Evolutionary conservation across 805 yeast species (phyloP).

Genomic region (Hanseniaspora mollemarum): DNA sequence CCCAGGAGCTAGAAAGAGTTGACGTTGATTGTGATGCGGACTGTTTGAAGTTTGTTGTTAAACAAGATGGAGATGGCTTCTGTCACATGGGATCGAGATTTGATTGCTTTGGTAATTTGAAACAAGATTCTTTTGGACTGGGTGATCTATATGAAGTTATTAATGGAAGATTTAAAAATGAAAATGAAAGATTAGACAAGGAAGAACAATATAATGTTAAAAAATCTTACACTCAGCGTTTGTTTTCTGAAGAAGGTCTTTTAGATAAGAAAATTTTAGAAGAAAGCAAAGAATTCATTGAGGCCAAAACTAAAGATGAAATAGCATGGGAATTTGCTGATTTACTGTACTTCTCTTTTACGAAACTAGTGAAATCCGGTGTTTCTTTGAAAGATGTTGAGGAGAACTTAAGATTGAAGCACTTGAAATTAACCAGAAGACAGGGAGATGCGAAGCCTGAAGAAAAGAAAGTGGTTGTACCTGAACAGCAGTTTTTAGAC

Average conservation of each 20-base stretch:
- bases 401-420: slow-evolving; percentile 68
- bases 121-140: slow-evolving; percentile 42
- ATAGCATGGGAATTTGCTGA: slow-evolving; percentile 98
- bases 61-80: slow-evolving; percentile 78
- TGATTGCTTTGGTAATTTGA: slow-evolving; percentile 68
- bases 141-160: slow-evolving; percentile 54
- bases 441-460: slow-evolving; percentile 91
- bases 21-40: slow-evolving; percentile 87
- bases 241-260: slow-evolving; percentile 65
- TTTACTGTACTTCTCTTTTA: slow-evolving; percentile 61
- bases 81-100: slow-evolving; percentile 69
- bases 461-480: slow-evolving; percentile 21
- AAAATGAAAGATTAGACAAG: slow-evolving; percentile 33
- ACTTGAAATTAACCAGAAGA: slow-evolving; percentile 78
- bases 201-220: slow-evolving; percentile 33
- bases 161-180: slow-evolving; percentile 58
- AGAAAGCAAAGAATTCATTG: slow-evolving; percentile 91
- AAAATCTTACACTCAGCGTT: slow-evolving; percentile 74
- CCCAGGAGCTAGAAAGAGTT: slow-evolving; percentile 59
- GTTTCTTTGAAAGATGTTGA: slow-evolving; percentile 75
- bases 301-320: slow-evolving; percentile 57
- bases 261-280: slow-evolving; percentile 82
- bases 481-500: slow-evolving; percentile 22
- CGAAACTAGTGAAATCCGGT: slow-evolving; percentile 65
- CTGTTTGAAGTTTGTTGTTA: slow-evolving; percentile 75